Evolutionary conservation across 768 basidiomycete genomes (phyloP).

Genomic region (Daedaleopsis nitida): DNA sequence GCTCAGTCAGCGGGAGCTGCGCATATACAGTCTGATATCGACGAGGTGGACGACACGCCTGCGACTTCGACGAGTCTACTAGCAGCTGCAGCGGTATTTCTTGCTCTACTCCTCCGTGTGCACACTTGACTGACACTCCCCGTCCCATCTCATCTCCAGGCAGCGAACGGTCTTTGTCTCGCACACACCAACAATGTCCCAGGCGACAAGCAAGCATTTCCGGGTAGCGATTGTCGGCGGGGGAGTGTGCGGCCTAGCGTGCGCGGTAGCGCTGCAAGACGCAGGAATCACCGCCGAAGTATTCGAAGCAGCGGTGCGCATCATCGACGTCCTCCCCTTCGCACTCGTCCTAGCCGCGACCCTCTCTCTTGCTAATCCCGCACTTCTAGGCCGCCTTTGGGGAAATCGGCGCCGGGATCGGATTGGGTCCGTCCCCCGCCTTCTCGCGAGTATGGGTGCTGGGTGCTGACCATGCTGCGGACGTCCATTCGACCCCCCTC

Average conservation of each 20-base stretch:
- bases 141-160: no score
- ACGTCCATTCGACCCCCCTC: not conserved
- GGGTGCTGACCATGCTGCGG: not conserved
- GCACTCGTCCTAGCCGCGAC: not conserved
- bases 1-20: not conserved
- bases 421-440: slow-evolving; percentile 40
- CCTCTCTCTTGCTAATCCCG: not conserved
- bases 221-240: slow-evolving; percentile 57
- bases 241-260: slow-evolving; percentile 54
- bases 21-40: no score
- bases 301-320: slow-evolving; percentile 53
- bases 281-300: slow-evolving; percentile 48
- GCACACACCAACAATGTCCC: no score
- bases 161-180: no score
- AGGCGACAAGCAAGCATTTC: slow-evolving; percentile 26
- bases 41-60: no score
- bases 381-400: slow-evolving; percentile 44
- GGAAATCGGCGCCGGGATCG: slow-evolving; percentile 60
- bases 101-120: no score
- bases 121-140: no score
- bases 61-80: no score
- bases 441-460: not conserved
- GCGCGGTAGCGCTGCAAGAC: slow-evolving; percentile 45
- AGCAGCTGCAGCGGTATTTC: no score
- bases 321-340: not conserved